Conservation (phyloP, 345 rosid species). For the Draba incana region DNA sequence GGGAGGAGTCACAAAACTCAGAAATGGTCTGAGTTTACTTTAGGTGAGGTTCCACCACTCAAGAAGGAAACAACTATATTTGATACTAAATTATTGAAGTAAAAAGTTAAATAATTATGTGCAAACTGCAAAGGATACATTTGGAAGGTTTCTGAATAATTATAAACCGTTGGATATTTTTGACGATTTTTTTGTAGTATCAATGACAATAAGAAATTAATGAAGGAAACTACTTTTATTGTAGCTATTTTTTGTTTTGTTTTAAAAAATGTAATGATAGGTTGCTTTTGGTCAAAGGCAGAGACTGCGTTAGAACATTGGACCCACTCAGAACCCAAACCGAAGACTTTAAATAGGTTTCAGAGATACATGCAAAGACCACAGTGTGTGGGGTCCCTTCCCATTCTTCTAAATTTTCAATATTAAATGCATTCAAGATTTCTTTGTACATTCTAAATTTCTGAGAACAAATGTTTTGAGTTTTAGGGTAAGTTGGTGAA, state of each 20-base stretch:
- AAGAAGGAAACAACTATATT: neutral
- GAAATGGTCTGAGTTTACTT: slow-evolving; percentile 18
- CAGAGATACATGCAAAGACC: slow-evolving; percentile 41
- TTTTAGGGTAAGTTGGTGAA: slow-evolving; percentile 14
- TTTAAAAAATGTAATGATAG: slow-evolving; percentile 36
- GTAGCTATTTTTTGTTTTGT: neutral
- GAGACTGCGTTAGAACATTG: slow-evolving; percentile 34
- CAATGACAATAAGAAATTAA: slow-evolving; percentile 24
- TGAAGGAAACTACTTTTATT: slow-evolving; percentile 39
- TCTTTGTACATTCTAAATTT: slow-evolving; percentile 10
- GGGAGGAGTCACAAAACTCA: slow-evolving; percentile 7
- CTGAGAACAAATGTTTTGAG: slow-evolving; percentile 26
- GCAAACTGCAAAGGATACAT: slow-evolving; percentile 9
- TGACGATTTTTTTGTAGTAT: slow-evolving; percentile 14
- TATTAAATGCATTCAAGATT: slow-evolving; percentile 18
- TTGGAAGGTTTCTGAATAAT: slow-evolving; percentile 22
- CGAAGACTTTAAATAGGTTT: slow-evolving; percentile 39
- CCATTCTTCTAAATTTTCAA: slow-evolving; percentile 12
- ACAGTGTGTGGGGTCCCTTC: slow-evolving; percentile 21
- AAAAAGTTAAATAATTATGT: slow-evolving; percentile 21
- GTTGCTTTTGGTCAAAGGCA: slow-evolving; percentile 47
- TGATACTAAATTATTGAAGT: neutral
- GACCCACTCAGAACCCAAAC: slow-evolving; percentile 23
- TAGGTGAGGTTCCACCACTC: slow-evolving; percentile 33
- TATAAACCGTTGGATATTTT: slow-evolving; percentile 30